A percentile compares a stretch with the other conserved stretches of the same genome.
These are phyloP conservation scores for Acanthamoeba healyi DNA, from an alignment of 208 protist genomes.

Conservation along the genomic window DNA sequence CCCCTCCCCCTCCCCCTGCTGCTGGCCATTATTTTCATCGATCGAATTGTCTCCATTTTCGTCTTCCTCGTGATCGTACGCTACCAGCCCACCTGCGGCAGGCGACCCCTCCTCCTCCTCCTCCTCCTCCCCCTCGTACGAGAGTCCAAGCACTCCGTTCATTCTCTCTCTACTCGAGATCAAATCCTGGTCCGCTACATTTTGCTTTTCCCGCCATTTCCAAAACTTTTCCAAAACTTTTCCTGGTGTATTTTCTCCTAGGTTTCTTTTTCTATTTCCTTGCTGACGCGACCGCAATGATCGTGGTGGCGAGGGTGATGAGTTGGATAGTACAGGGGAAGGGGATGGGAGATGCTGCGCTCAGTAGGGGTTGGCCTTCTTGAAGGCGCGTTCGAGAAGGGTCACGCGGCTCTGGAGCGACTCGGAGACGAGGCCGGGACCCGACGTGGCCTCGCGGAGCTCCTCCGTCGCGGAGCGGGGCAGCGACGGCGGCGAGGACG, in stretches of 20 bases:
- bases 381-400: conserved; percentile 36
- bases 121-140: neutral
- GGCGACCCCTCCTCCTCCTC: neutral
- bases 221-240: too few species aligned
- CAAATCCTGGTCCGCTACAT: too few species aligned
- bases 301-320: too few species aligned
- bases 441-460: neutral
- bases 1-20: neutral
- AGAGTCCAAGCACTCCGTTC: neutral
- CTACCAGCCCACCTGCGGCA: neutral
- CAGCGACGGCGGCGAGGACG: neutral
- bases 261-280: too few species aligned
- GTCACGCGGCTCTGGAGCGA: neutral
- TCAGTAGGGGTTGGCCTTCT: conserved; percentile 27
- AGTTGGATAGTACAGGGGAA: too few species aligned
- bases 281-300: too few species aligned
- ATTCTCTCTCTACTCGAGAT: neutral
- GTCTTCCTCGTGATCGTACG: neutral
- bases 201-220: too few species aligned
- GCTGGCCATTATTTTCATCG: too few species aligned
- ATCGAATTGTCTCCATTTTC: too few species aligned
- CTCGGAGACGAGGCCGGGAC: neutral
- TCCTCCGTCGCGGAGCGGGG: neutral
- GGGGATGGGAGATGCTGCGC: neutral
- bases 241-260: too few species aligned